Evolutionary conservation across 768 basidiomycete genomes (phyloP).

Genomic region (Coprinellus micaceus): DNA sequence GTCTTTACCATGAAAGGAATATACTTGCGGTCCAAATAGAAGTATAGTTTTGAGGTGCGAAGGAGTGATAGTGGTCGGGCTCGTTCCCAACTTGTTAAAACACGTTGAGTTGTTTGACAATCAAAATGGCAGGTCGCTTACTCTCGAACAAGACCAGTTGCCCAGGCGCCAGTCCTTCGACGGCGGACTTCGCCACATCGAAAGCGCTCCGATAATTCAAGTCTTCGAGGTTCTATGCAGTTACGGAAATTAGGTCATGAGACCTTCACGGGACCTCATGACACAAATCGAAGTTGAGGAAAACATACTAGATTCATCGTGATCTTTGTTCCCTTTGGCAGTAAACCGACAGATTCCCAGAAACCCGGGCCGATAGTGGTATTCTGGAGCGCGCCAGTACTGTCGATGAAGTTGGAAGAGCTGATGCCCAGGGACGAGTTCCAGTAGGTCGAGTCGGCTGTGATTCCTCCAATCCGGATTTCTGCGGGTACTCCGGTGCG

Average conservation of each 20-base stretch:
- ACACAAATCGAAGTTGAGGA: neutral
- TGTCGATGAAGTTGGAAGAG: slow-evolving; percentile 43
- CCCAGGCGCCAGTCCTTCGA: slow-evolving; percentile 30
- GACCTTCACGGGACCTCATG: neutral
- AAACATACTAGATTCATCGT: slow-evolving; percentile 40
- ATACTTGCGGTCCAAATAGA: slow-evolving; percentile 40
- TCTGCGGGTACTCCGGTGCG: slow-evolving; percentile 44
- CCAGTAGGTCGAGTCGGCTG: slow-evolving; percentile 52
- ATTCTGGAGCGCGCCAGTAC: slow-evolving; percentile 41
- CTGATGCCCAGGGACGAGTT: slow-evolving; percentile 35
- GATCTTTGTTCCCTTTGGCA: slow-evolving; percentile 46
- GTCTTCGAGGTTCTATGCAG: slow-evolving; percentile 39
- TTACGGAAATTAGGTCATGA: neutral
- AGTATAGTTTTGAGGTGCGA: slow-evolving; percentile 43
- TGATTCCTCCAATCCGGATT: slow-evolving; percentile 51
- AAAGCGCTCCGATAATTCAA: slow-evolving; percentile 41
- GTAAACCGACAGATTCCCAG: slow-evolving; percentile 43
- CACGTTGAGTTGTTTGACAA: neutral
- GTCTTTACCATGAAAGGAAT: too few species aligned
- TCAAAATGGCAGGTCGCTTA: slow-evolving; percentile 14
- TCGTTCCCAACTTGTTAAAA: slow-evolving; percentile 46
- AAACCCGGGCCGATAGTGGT: slow-evolving; percentile 50
- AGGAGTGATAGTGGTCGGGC: slow-evolving; percentile 46
- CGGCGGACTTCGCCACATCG: slow-evolving; percentile 40
- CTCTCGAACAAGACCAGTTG: slow-evolving; percentile 46